Conservation (phyloP, 768 basidiomycete species). For the Calocybe gangraenosa region DNA sequence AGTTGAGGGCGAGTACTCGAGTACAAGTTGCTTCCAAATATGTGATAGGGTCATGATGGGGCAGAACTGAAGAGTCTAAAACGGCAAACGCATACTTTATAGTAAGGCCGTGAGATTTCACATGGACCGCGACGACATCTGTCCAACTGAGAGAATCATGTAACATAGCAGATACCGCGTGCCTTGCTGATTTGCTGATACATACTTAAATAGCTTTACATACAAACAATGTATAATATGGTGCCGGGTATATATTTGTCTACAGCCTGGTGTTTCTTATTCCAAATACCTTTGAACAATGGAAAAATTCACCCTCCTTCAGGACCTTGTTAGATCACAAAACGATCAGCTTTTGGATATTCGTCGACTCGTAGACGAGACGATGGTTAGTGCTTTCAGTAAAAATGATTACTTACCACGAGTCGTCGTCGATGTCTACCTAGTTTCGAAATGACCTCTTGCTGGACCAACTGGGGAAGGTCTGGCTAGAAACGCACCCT, state of each 20-base stretch:
- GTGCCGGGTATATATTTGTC: no score
- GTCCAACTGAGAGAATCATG: no score
- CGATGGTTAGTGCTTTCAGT: constrained; percentile 1
- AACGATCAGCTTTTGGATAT: constrained; percentile 3
- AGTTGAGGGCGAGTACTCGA: constrained; percentile 12
- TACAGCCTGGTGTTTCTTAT: no score
- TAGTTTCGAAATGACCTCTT: constrained; percentile 1
- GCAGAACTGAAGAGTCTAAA: neutral
- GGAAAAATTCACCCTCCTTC: neutral
- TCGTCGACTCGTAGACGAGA: constrained; percentile 1
- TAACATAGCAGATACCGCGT: no score
- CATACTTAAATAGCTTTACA: no score
- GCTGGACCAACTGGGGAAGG: neutral
- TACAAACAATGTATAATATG: no score
- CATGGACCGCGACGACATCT: neutral
- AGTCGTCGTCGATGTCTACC: no score
- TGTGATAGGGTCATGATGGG: neutral
- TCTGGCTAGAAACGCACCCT: neutral
- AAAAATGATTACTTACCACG: no score
- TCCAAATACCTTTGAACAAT: neutral
- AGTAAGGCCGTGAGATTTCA: constrained; percentile 1
- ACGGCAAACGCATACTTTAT: no score
- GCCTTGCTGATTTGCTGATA: no score
- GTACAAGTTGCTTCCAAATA: constrained; percentile 9
- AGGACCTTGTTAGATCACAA: constrained; percentile 4